phyloP scores from a whole-genome alignment of 2,329 filamentous ascomycete species.

The Arthrobotrys pseudoclavata region DNA sequence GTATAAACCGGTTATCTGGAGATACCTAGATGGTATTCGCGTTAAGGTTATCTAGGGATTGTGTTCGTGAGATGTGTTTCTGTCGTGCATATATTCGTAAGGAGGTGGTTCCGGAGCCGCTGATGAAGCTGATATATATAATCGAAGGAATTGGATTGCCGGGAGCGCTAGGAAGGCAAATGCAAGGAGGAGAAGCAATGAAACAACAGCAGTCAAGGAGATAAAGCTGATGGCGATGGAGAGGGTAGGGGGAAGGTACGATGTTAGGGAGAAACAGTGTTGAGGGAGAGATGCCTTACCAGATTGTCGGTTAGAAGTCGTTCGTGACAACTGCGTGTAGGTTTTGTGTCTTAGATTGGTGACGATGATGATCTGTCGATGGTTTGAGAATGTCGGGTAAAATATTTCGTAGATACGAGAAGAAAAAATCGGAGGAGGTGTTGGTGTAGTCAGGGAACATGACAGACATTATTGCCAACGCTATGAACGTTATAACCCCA shows the following conservation, averaged over 20 bases:
- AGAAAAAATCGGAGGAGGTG: not conserved
- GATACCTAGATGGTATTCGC: not conserved
- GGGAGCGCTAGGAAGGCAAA: too few species aligned
- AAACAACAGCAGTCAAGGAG: not conserved
- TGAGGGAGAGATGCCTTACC: constrained; percentile 10
- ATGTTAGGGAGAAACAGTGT: constrained; percentile 6
- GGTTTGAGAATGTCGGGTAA: not conserved
- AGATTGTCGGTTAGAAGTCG: not conserved
- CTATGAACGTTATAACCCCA: too few species aligned
- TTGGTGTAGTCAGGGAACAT: not conserved
- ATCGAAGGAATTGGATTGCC: not conserved
- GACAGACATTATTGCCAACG: too few species aligned
- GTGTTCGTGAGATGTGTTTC: not conserved
- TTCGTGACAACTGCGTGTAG: not conserved
- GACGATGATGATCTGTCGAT: constrained; percentile 2
- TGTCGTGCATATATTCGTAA: not conserved
- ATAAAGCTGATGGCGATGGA: not conserved
- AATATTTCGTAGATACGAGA: not conserved
- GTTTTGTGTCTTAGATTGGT: not conserved
- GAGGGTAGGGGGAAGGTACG: not conserved
- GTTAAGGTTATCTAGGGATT: constrained; percentile 17
- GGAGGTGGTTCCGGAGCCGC: not conserved
- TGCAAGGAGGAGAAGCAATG: not conserved
- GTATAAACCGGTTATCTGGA: not conserved
- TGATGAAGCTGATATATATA: constrained; percentile 5